Evolutionary conservation across 192 early-diverging fungal species (phyloP).

Genomic region (Coemansia sp.): DNA sequence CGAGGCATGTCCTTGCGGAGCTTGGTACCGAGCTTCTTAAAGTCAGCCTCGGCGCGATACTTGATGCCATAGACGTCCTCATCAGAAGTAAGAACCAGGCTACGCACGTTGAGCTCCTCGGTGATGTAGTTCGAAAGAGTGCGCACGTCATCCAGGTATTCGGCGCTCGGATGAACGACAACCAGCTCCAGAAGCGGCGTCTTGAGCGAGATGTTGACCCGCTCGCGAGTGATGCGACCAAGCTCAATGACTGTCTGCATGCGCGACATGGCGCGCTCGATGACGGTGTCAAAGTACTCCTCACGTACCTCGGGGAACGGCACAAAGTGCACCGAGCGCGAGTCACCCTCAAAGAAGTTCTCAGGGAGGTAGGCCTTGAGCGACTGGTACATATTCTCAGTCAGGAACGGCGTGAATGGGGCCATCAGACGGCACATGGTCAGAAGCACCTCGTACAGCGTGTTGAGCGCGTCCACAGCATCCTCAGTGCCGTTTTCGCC

Average conservation of each 20-base stretch:
- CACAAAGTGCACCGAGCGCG: constrained; percentile 93
- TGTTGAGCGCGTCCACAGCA: constrained; percentile 83
- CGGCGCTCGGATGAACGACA: constrained; percentile 82
- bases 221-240: constrained; percentile 88
- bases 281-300: constrained; percentile 95
- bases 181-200: constrained; percentile 92
- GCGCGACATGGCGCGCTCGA: constrained; percentile 92
- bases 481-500: constrained; percentile 92
- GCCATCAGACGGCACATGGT: constrained; percentile 87
- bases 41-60: constrained; percentile 91
- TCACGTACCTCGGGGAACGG: constrained; percentile 89
- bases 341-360: constrained; percentile 64
- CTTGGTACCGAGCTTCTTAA: constrained; percentile 85
- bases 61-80: constrained; percentile 92
- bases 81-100: constrained; percentile 84
- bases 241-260: constrained; percentile 98
- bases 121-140: constrained; percentile 85
- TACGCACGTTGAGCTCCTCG: constrained; percentile 93
- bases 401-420: constrained; percentile 96
- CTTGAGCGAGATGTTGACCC: constrained; percentile 92
- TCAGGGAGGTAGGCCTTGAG: constrained; percentile 76
- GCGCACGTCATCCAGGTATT: constrained; percentile 88
- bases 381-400: constrained; percentile 97
- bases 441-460: constrained; percentile 94
- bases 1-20: constrained; percentile 87